phyloP scores from a whole-genome alignment of 495 filamentous ascomycete genomes.

The Glarea lozoyensis region DNA sequence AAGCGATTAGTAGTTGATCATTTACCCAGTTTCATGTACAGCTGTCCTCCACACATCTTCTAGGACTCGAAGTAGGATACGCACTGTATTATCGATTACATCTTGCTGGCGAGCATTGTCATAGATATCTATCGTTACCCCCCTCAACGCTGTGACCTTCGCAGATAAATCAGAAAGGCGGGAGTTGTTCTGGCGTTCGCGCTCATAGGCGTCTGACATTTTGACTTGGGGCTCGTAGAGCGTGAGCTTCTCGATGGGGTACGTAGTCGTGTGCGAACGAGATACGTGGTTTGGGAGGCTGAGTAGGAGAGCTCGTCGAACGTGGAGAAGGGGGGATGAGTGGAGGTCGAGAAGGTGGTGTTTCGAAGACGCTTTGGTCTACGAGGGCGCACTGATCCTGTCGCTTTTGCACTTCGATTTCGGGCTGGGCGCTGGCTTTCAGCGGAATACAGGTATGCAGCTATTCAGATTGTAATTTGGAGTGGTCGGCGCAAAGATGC shows the following conservation, averaged over 20 bases:
- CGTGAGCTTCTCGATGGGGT: too few relatives aligned
- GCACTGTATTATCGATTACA: constrained; percentile 77
- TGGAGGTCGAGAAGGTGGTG: too few relatives aligned
- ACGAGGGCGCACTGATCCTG: too few relatives aligned
- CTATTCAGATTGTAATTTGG: too few relatives aligned
- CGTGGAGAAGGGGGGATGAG: not conserved
- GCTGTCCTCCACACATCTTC: too few relatives aligned
- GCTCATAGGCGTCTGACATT: constrained; percentile 95
- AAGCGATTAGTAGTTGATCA: not conserved
- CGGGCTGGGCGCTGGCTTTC: too few relatives aligned
- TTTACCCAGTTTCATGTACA: not conserved
- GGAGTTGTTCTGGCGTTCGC: constrained; percentile 92
- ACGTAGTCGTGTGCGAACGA: not conserved
- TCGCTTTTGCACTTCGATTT: too few relatives aligned
- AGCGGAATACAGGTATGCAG: too few relatives aligned
- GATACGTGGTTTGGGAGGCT: too few relatives aligned
- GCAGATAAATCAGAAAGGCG: constrained; percentile 82
- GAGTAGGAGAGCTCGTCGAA: too few relatives aligned
- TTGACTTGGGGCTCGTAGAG: not conserved
- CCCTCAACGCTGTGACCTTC: constrained; percentile 84
- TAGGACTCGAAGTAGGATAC: constrained; percentile 17
- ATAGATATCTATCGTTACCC: constrained; percentile 98
- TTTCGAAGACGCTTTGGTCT: too few relatives aligned
- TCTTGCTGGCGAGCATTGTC: constrained; percentile 83
- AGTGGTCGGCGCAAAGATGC: too few relatives aligned